Evolutionary conservation across 177 flowering plant species (phyloP).

Genomic region (Tripterygium wilfordii): DNA sequence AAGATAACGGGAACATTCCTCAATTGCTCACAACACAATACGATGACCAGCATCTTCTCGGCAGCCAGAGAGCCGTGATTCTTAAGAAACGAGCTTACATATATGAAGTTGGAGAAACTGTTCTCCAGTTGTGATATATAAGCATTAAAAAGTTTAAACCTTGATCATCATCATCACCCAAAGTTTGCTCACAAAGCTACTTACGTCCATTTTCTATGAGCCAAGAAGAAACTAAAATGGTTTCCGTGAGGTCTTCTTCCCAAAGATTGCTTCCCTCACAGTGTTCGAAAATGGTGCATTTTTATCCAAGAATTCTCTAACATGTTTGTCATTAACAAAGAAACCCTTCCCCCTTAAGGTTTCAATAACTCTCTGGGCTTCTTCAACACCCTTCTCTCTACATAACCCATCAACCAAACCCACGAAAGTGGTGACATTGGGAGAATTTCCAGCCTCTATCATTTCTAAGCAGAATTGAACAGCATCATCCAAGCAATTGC

Average conservation of each 20-base stretch:
- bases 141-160: no score
- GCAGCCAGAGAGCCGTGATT: no score
- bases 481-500: slow-evolving; percentile 56
- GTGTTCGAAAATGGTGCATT: slow-evolving; percentile 50
- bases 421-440: slow-evolving; percentile 65
- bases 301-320: slow-evolving; percentile 73
- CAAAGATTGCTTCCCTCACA: slow-evolving; percentile 76
- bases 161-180: no score
- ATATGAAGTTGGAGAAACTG: no score
- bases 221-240: no score
- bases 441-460: slow-evolving; percentile 84
- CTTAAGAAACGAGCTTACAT: no score
- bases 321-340: slow-evolving; percentile 59
- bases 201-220: no score
- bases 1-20: no score
- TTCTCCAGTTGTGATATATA: no score
- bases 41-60: no score
- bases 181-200: no score
- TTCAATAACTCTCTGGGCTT: slow-evolving; percentile 38
- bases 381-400: slow-evolving; percentile 56
- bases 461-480: slow-evolving; percentile 56
- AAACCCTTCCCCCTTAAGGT: slow-evolving; percentile 56
- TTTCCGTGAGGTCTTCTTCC: slow-evolving; percentile 35
- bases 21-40: no score
- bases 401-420: slow-evolving; percentile 59